Evolutionary conservation across 2,329 filamentous ascomycete species (phyloP).

Genomic region (Xylariaceae sp.): DNA sequence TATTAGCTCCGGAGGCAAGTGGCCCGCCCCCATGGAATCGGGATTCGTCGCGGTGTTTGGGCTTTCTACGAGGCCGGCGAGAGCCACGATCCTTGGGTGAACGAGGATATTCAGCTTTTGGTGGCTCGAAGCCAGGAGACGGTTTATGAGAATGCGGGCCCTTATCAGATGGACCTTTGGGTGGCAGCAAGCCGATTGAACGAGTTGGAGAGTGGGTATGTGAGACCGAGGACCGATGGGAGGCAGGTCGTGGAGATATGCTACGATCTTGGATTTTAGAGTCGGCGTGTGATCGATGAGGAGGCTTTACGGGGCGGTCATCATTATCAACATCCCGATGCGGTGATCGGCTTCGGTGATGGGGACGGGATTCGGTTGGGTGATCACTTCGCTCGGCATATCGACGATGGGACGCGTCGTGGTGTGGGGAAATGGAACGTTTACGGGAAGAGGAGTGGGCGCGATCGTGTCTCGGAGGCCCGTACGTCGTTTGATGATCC

Average conservation of each 20-base stretch:
- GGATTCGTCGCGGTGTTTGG: slow-evolving; percentile 36
- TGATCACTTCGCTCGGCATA: slow-evolving; percentile 25
- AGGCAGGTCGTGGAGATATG: slow-evolving; percentile 26
- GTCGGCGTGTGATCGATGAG: slow-evolving; percentile 20
- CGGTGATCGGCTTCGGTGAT: slow-evolving; percentile 27
- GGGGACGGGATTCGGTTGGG: slow-evolving; percentile 21
- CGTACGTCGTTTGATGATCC: slow-evolving; percentile 22
- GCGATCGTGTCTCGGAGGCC: slow-evolving; percentile 18
- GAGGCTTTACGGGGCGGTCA: slow-evolving; percentile 15
- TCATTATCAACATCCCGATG: slow-evolving; percentile 22
- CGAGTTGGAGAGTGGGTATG: slow-evolving; percentile 28
- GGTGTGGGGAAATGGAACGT: slow-evolving; percentile 27
- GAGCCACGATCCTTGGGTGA: slow-evolving; percentile 29
- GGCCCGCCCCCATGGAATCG: slow-evolving; percentile 35
- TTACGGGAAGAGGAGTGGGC: slow-evolving; percentile 22
- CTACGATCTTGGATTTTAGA: slow-evolving; percentile 25
- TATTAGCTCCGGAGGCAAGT: slow-evolving; percentile 43
- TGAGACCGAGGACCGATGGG: slow-evolving; percentile 31
- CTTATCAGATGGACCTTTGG: slow-evolving; percentile 23
- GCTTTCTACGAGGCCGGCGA: slow-evolving; percentile 32
- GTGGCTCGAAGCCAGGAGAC: slow-evolving; percentile 23
- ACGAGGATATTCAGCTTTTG: slow-evolving; percentile 23
- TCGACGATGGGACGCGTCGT: slow-evolving; percentile 23
- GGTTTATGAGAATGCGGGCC: slow-evolving; percentile 26
- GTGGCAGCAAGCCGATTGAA: slow-evolving; percentile 19